Evolutionary conservation across 495 filamentous ascomycete genomes (phyloP).

Genomic region (Penicillium odoratum): DNA sequence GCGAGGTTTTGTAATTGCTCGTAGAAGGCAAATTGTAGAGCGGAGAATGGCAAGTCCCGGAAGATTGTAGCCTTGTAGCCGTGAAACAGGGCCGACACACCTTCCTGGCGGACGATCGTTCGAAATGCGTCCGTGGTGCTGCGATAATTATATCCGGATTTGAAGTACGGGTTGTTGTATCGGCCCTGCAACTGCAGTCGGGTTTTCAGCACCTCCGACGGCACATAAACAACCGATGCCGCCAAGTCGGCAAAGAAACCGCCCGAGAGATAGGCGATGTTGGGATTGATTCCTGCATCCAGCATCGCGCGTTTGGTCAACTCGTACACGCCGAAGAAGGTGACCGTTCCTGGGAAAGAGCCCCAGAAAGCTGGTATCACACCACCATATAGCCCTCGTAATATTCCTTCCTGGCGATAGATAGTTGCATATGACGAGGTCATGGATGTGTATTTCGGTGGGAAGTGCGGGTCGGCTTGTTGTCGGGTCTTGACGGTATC

Average conservation of each 20-base stretch:
- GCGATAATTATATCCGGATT: constrained; percentile 92
- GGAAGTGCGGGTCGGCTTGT: constrained; percentile 90
- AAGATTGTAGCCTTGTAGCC: constrained; percentile 93
- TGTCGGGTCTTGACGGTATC: constrained; percentile 99
- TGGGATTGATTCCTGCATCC: constrained; percentile 73
- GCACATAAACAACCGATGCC: constrained; percentile 89
- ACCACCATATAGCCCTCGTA: constrained; percentile 88
- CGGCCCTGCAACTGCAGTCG: constrained; percentile 91
- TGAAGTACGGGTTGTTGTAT: constrained; percentile 90
- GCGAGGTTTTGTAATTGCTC: constrained; percentile 87
- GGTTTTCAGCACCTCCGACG: constrained; percentile 95
- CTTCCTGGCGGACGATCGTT: constrained; percentile 81
- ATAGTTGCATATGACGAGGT: constrained; percentile 88
- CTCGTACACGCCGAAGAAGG: constrained; percentile 96
- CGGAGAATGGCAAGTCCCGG: constrained; percentile 93
- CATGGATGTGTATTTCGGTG: constrained; percentile 87
- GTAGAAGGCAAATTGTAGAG: constrained; percentile 96
- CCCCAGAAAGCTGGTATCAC: constrained; percentile 86
- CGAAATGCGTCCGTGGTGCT: constrained; percentile 74
- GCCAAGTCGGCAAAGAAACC: constrained; percentile 91
- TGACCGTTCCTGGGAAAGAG: constrained; percentile 89
- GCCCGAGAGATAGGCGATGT: constrained; percentile 79
- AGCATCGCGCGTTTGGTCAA: constrained; percentile 89
- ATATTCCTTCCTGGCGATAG: constrained; percentile 84
- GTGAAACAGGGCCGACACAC: constrained; percentile 81